Conservation (phyloP, 116 monocot species). For the Posidonia oceanica region DNA sequence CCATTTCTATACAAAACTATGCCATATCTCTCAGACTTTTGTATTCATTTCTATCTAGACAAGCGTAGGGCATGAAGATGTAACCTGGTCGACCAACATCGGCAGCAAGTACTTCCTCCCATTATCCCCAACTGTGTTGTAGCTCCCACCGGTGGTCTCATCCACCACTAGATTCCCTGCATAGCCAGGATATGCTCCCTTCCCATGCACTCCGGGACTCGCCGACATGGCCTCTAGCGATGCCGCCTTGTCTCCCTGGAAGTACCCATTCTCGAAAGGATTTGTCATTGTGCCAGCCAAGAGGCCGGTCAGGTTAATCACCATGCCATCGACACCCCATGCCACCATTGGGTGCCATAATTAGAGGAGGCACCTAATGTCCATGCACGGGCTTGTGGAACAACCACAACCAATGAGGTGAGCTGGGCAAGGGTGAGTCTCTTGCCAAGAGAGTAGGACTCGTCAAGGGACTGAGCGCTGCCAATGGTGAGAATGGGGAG, state of each 20-base stretch:
- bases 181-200: slow-evolving; percentile 29
- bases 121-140: neutral
- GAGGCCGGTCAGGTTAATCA: slow-evolving; percentile 8
- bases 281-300: slow-evolving; percentile 8
- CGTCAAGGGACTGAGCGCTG: slow-evolving; percentile 18
- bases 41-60: no score
- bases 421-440: slow-evolving; percentile 11
- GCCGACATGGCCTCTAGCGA: slow-evolving; percentile 60
- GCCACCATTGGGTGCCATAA: slow-evolving; percentile 34
- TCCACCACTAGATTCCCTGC: slow-evolving; percentile 34
- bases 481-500: slow-evolving; percentile 17
- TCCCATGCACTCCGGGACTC: slow-evolving; percentile 23
- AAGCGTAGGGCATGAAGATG: slow-evolving; percentile 34
- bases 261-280: slow-evolving; percentile 8
- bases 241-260: slow-evolving; percentile 19
- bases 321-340: slow-evolving; percentile 31
- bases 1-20: no score
- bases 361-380: slow-evolving; percentile 1
- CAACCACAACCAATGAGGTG: slow-evolving; percentile 31
- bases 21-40: no score
- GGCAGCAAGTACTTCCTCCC: slow-evolving; percentile 60
- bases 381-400: slow-evolving; percentile 16
- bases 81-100: slow-evolving; percentile 39
- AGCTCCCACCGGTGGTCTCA: slow-evolving; percentile 13
- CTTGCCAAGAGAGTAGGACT: no score